A percentile compares a stretch with the other conserved stretches of the same genome.
These are phyloP conservation scores for Phialophora expanda DNA, from an alignment of 2,329 filamentous ascomycete genomes.

Conservation along the genomic window DNA sequence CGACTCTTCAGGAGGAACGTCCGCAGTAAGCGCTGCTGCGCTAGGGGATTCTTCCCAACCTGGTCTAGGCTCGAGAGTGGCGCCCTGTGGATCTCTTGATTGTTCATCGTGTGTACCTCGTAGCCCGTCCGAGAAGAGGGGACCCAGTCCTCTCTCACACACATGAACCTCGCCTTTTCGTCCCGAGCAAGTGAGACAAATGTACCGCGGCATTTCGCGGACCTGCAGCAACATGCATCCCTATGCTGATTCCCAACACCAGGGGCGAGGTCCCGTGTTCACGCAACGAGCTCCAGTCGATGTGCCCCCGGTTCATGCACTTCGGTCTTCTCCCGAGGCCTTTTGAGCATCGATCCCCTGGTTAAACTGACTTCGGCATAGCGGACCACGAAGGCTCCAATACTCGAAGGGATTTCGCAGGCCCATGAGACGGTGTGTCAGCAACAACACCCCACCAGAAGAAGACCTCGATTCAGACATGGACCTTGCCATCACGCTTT, in stretches of 20 bases:
- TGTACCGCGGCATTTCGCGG: not conserved
- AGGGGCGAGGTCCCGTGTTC: too few relatives aligned
- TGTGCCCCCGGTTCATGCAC: too few relatives aligned
- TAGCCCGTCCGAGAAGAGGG: not conserved
- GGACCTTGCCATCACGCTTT: not conserved
- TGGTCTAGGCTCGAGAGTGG: slow-evolving; percentile 15
- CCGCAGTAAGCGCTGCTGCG: slow-evolving; percentile 22
- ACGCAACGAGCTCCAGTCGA: too few relatives aligned
- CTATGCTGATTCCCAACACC: not conserved
- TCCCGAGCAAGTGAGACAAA: not conserved
- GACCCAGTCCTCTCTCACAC: not conserved
- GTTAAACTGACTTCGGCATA: too few relatives aligned
- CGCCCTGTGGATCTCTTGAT: not conserved
- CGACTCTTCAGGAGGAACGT: not conserved
- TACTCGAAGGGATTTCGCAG: too few relatives aligned
- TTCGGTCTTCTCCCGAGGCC: too few relatives aligned
- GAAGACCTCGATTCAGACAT: not conserved
- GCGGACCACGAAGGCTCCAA: too few relatives aligned
- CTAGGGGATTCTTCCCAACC: slow-evolving; percentile 24
- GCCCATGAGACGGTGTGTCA: not conserved
- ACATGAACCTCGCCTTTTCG: not conserved
- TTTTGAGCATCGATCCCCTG: too few relatives aligned
- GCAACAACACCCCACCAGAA: not conserved
- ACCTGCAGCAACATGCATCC: not conserved
- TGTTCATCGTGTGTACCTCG: not conserved